Evolutionary conservation across 371 early-diverging fungal genomes (phyloP), one percentile per base, ranked within the genome.

Genomic region (Mortierella polycephala): DNA sequence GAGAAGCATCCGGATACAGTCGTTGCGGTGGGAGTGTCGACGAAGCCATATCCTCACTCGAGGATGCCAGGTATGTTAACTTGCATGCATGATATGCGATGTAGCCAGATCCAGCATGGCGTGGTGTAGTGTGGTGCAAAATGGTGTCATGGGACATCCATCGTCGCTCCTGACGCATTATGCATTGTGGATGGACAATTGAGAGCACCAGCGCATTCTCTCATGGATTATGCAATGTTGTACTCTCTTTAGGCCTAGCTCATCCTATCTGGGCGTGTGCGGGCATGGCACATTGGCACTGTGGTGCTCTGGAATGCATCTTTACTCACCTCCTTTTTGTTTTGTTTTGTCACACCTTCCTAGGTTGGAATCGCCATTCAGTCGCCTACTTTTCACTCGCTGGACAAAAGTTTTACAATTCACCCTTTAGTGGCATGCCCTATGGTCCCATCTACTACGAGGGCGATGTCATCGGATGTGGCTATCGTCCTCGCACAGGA

Each of bases 1-100:
- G 89, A 89, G 61, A 85, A 87, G 50, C 88, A 90, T 37, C 71
- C 68, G 0, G 71, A 76, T 20, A 92, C 92, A 1, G 85, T 76
- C 16, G 86, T 92, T 10, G 82, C 90, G 18, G 82, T 92, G 9
- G 92, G 92, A n/a, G 85, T 92, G 11, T 84, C 89, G 8, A 90
- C 91, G 1, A 90, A 90, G 62, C 92, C 92, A 5, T 92, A 86
- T 70, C 92, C 92, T 18, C 82, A 72, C 67, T 88, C 89, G 83
- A 71, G 92, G 40, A 79, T 90, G 59, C 90, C 91, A 79, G 91
- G 91, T 90, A 85, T 55, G 63, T 46, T 4, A 30, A 4, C 30
- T 4, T 30, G 30, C 30, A 30, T 30, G 30, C 30, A 30, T 30
- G 30, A 30, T 4, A 30, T 30, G 30, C 30, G 4, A 30, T 30